Evolutionary conservation across 768 basidiomycete species (phyloP), one percentile per base, ranked within the genome.

Genomic region (Leccinellum luteum): DNA sequence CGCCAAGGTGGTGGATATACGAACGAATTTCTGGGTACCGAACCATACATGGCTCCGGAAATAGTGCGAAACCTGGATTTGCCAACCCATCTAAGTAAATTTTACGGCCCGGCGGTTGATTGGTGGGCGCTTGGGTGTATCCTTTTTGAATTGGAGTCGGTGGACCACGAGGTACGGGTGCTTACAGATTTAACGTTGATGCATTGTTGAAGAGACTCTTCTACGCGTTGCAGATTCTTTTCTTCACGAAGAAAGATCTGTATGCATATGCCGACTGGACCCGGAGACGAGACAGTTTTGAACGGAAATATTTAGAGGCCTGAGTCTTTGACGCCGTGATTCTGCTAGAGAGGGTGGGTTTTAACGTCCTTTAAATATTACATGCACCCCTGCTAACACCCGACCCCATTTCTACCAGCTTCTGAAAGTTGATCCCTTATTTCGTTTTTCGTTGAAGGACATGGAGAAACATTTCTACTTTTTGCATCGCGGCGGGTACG

Each of bases 41-140:
- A 51, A 34, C 56, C 69, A 6, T 78, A 74, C 56, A 73, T 76
- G 69, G 78, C 77, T 15, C 77, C 78, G 0, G 79, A 79, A 55
- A 63, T 78, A 55, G 53, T 74, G 47, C 61, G 49, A 14, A 75
- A 71, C 34, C 55, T 62, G 48, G 53, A 51, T 4, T 50, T 61
- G 7, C 8, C 63, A 17, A 0, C 0, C 15, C 6, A 51, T 19
- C 35, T 55, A 6, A 65, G 48, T 44, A 62, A 25, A 19, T 59
- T 43, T 31, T 78, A 78, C 43, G 73, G 74, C 9, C 51, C 58
- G 0, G 61, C 64, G 1, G 71, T 77, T 12, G 76, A 79, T 52
- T 79, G 76, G 66, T 80, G 78, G 77, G 69, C 69, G 0, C 61
- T 78, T 9, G 78, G 79, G 6, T 77, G 77, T 44, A 64, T 79